Evolutionary conservation across 208 protist genomes (phyloP).

Genomic region (Crithidia thermophila): DNA sequence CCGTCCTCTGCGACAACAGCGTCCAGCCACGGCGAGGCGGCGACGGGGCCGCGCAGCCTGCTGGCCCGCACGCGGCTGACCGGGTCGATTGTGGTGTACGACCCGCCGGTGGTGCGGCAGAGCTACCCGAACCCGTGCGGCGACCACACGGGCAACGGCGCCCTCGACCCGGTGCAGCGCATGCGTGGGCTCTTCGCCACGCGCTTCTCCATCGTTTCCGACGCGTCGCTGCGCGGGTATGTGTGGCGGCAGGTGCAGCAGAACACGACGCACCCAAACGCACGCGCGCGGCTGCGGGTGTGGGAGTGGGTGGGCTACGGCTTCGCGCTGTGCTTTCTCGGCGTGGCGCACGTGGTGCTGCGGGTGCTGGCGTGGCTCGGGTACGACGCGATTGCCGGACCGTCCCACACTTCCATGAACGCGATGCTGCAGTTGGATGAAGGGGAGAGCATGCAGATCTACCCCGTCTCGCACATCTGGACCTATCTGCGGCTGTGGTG

Average conservation of each 20-base stretch:
- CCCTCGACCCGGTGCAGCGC: constrained; percentile 35
- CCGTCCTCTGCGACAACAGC: background rate
- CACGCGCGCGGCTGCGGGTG: background rate
- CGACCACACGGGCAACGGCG: constrained; percentile 27
- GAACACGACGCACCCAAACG: background rate
- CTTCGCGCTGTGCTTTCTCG: constrained; percentile 15
- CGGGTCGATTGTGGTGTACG: constrained; percentile 41
- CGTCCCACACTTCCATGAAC: constrained; percentile 13
- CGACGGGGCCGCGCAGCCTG: constrained; percentile 12
- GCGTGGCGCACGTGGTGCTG: constrained; percentile 14
- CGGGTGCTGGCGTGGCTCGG: constrained; percentile 17
- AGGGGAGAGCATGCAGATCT: constrained; percentile 26
- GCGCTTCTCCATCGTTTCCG: constrained; percentile 61
- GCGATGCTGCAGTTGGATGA: constrained; percentile 21
- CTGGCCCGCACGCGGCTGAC: constrained; percentile 36
- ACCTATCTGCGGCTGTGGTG: constrained; percentile 28
- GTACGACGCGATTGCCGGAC: constrained; percentile 24
- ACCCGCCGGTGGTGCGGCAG: constrained; percentile 39
- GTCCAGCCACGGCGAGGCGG: background rate
- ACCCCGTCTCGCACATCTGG: constrained; percentile 12
- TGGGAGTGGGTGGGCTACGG: constrained; percentile 26
- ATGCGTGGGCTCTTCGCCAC: constrained; percentile 61
- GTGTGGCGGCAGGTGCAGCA: constrained; percentile 22
- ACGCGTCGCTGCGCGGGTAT: constrained; percentile 35
- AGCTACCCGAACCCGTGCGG: constrained; percentile 15